Evolutionary conservation across 257 asterid species (phyloP), one percentile per base, ranked within the genome.

Genomic region (Przewalskia tangutica): DNA sequence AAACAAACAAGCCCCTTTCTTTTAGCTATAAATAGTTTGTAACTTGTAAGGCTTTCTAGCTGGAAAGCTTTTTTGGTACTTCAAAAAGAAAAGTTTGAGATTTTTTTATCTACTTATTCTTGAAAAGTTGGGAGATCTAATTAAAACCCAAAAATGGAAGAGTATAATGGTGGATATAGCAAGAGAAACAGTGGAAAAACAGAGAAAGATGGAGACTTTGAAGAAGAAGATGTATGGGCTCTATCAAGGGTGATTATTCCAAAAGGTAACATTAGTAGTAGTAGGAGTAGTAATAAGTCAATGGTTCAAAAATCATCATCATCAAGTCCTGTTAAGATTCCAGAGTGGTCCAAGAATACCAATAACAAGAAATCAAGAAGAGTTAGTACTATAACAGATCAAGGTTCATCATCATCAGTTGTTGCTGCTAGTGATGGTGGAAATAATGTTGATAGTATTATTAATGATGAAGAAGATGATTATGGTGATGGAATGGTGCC

Each of bases 141-240:
- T 0, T 70, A 42, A 13, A 44, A 44, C n/a, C 18, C 6, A 53
- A 36, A 60, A 8, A 86, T 88, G 91, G 88, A 77, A 1, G 88
- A 66, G n/a, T 16, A 14, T 50, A 18, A 34, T 8, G 71, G 53
- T 44, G 81, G 27, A 63, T 62, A 68, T 63, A 60, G 13, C 76
- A 8, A 10, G 55, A 77, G 80, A 70, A 73, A 70, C 48, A 46
- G 27, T 32, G 81, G 56, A 55, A 73, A 86, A 77, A 50, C 66
- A 59, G 36, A 23, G 77, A 81, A 84, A 36, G 84, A 46, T 7
- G 91, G 82, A 83, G 90, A 89, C 11, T 82, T 87, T 58, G 84
- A 84, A 83, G 94, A 91, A 82, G 88, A 84, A 64, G 89, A 91
- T 4, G 82, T 89, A 16, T 91, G 93, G 91, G 88, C 27, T 44